Base-by-base conservation (phyloP, 345 rosid species). In the Populus euphratica region DNA sequence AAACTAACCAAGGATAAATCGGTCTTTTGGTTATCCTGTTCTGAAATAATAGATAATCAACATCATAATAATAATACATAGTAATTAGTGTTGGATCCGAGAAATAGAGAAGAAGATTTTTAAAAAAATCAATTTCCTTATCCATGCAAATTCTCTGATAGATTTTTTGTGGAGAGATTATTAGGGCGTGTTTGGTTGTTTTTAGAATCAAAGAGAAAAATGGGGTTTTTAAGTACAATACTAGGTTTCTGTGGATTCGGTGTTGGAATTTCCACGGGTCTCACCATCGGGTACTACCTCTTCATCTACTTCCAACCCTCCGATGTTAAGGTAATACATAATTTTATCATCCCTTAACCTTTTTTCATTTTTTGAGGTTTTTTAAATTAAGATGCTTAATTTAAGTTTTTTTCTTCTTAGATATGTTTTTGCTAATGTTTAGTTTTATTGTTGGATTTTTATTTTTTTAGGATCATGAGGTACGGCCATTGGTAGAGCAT, bases 231-330 rank as follows among this genome's bases (percentile, higher is more conserved):
- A 33, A 92, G 95, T 76, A 89, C 93, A 4, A 35, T 92, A 13
- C 75, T 89, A 50, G 98, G 99, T 62, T 88, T 92, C 9, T 90
- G 86, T 66, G 99, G 99, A 73, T 93, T 96, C 69, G 97, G 98
- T 38, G 85, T 93, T 64, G 99, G 99, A 77, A 82, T 91, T 80
- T 86, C 96, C 10, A 43, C 79, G 49, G 99, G 99, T 35, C 90
- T 96, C 29, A 88, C 84, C 35, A 78, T 91, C 78, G 99, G 99
- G 0, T 96, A 96, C 79, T 81, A 41, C 72, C 80, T 96, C 4
- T 96, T 92, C 91, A 91, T 93, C 81, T 93, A 88, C 85, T 76
- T 87, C 79, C 94, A 84, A 80, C 93, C 98, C 36, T 70, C 73
- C 80, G 91, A 91, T 67, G 98, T 96, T 17, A 88, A 93, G 97